Evolutionary conservation across 2,329 filamentous ascomycete species (phyloP).

Genomic region (Fusarium keratoplasticum): DNA sequence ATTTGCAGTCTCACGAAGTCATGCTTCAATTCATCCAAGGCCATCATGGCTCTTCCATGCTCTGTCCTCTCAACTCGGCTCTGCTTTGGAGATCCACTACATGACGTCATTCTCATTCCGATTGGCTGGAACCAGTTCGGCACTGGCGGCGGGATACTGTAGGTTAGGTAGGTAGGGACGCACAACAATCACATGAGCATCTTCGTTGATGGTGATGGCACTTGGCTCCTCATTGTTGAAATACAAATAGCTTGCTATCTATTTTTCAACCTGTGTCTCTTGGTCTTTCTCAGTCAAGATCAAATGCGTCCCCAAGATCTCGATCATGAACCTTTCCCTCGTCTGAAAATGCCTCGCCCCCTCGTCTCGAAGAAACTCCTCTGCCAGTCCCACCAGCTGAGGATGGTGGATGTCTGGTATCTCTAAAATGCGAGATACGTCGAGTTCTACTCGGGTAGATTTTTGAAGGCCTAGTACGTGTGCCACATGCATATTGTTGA

Average conservation of each 20-base stretch:
- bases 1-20: background rate
- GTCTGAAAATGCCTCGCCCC: conserved; percentile 22
- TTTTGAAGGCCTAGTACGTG: background rate
- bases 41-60: background rate
- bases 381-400: conserved; percentile 4
- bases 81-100: background rate
- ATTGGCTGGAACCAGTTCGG: background rate
- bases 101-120: background rate
- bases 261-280: background rate
- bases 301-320: conserved; percentile 27
- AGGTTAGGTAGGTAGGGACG: background rate
- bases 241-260: background rate
- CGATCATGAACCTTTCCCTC: conserved; percentile 32
- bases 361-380: conserved; percentile 10
- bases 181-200: background rate
- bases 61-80: background rate
- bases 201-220: background rate
- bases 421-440: background rate
- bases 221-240: background rate
- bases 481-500: background rate
- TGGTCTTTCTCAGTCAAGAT: background rate
- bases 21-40: background rate
- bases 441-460: background rate
- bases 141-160: background rate
- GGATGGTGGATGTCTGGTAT: conserved; percentile 12